phyloP scores from a whole-genome alignment of 495 filamentous ascomycete species.

The Daldinia decipiens region DNA sequence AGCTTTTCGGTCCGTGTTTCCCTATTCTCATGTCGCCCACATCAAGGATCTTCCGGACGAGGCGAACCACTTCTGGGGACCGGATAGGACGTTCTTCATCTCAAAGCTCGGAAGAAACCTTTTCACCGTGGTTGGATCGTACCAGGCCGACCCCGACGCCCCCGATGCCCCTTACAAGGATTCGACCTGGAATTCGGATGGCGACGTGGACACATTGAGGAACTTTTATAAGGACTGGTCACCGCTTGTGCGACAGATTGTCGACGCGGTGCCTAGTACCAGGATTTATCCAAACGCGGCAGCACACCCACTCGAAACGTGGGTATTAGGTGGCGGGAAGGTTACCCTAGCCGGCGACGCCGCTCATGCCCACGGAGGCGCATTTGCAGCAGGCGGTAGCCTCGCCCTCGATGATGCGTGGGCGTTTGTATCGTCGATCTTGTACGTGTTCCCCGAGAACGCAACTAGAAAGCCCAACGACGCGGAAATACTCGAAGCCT shows the following conservation, averaged over 20 bases:
- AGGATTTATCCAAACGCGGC: constrained; percentile 59
- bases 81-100: constrained; percentile 59
- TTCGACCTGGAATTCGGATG: constrained; percentile 55
- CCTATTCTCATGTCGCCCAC: constrained; percentile 51
- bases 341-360: constrained; percentile 60
- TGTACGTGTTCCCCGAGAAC: constrained; percentile 38
- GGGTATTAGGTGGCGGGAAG: constrained; percentile 53
- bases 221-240: constrained; percentile 59
- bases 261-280: constrained; percentile 55
- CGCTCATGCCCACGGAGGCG: constrained; percentile 62
- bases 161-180: constrained; percentile 52
- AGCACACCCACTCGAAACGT: constrained; percentile 53
- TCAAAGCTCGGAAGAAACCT: constrained; percentile 54
- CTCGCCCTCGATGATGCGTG: constrained; percentile 62
- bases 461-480: constrained; percentile 31
- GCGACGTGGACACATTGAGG: constrained; percentile 52
- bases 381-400: constrained; percentile 61
- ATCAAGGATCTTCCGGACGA: constrained; percentile 57
- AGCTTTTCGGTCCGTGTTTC: constrained; percentile 60
- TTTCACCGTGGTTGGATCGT: constrained; percentile 60
- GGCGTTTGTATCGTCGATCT: constrained; percentile 42
- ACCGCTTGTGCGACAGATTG: constrained; percentile 54
- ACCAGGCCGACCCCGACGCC: constrained; percentile 54
- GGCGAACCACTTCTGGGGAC: constrained; percentile 62
- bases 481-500: constrained; percentile 44